A percentile compares a stretch with the other conserved stretches of the same genome.
These are phyloP conservation scores for Persicaria maculosa DNA, from an alignment of 148 eudicot species.

Conservation along the genomic window DNA sequence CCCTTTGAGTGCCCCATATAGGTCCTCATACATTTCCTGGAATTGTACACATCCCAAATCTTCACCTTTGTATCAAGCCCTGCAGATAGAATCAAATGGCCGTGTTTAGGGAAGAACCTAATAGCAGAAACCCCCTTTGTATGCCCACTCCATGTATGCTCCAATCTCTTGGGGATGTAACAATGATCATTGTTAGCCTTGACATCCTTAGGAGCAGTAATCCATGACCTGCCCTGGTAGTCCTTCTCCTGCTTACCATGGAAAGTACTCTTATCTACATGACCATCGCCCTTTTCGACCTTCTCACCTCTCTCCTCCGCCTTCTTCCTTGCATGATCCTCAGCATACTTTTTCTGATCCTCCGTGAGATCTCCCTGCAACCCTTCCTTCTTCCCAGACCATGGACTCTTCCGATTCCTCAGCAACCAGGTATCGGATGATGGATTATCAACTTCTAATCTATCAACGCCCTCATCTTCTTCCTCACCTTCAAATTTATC, in stretches of 20 bases:
- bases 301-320: conserved; percentile 53
- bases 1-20: conserved; percentile 93
- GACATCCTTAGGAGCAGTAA: conserved; percentile 75
- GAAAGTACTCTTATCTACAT: conserved; percentile 69
- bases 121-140: conserved; percentile 90
- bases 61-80: conserved; percentile 88
- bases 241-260: conserved; percentile 94
- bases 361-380: conserved; percentile 57
- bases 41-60: conserved; percentile 90
- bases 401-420: conserved; percentile 73
- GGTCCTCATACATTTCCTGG: conserved; percentile 95
- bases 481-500: conserved; percentile 17
- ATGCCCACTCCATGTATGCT: conserved; percentile 96
- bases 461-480: conserved; percentile 20
- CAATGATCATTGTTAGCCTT: conserved; percentile 77
- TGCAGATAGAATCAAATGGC: conserved; percentile 85
- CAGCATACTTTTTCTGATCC: conserved; percentile 95
- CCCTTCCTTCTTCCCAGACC: conserved; percentile 87
- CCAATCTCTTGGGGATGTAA: conserved; percentile 81
- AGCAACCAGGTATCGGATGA: conserved; percentile 64
- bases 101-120: conserved; percentile 77
- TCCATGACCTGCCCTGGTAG: conserved; percentile 95
- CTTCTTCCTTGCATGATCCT: conserved; percentile 82
- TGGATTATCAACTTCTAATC: conserved; percentile 48
- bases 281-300: conserved; percentile 46